phyloP scores from a whole-genome alignment of 2,329 filamentous ascomycete species.

The Aureobasidium sp. region DNA sequence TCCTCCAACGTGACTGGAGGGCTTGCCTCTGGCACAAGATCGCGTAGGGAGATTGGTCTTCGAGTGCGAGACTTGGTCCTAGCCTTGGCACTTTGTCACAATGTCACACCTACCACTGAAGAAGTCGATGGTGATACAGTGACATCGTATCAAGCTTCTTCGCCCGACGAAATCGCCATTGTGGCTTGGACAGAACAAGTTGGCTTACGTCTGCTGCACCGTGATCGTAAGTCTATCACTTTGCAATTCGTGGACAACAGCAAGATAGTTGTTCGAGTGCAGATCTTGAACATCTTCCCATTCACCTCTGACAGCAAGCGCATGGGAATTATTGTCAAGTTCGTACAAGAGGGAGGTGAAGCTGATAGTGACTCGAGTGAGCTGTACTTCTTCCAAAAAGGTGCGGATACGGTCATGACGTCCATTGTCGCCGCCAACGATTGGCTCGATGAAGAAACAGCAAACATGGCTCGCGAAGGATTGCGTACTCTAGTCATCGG shows the following conservation, averaged over 20 bases:
- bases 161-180: slow-evolving; percentile 96
- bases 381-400: slow-evolving; percentile 98
- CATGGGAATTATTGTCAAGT: slow-evolving; percentile 95
- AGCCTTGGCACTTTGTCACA: slow-evolving; percentile 88
- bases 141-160: slow-evolving; percentile 91
- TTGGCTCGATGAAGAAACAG: slow-evolving; percentile 97
- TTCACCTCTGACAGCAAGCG: slow-evolving; percentile 97
- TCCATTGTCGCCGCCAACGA: slow-evolving; percentile 91
- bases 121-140: slow-evolving; percentile 69
- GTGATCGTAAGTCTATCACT: slow-evolving; percentile 79
- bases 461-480: slow-evolving; percentile 98
- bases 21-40: slow-evolving; percentile 62
- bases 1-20: slow-evolving; percentile 50
- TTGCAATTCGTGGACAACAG: slow-evolving; percentile 71
- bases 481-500: slow-evolving; percentile 90
- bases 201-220: slow-evolving; percentile 73
- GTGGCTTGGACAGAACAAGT: slow-evolving; percentile 92
- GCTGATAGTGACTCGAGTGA: slow-evolving; percentile 51
- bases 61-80: slow-evolving; percentile 89
- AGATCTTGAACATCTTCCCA: slow-evolving; percentile 89
- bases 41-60: slow-evolving; percentile 84
- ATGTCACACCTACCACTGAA: slow-evolving; percentile 87
- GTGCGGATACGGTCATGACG: slow-evolving; percentile 97
- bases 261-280: slow-evolving; percentile 70
- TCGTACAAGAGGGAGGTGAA: slow-evolving; percentile 41